Conservation (phyloP, 139 green algal genomes). For the Chlorella sp. region DNA sequence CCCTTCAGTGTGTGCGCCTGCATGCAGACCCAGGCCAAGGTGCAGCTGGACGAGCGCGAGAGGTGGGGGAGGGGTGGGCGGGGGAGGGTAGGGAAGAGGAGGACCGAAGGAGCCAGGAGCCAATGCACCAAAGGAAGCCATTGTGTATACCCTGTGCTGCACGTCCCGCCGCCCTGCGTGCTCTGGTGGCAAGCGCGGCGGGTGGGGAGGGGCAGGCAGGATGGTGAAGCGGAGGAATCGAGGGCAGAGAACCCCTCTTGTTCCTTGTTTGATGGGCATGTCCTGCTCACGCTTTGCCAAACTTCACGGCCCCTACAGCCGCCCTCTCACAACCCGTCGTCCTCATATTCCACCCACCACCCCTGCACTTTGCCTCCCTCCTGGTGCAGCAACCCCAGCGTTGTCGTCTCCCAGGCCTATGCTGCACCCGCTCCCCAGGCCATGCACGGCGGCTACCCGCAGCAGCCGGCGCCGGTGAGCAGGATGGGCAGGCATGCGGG, state of each 20-base stretch:
- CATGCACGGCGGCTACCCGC: conserved; percentile 39
- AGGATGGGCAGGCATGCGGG: not conserved
- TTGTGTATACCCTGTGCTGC: too few species aligned
- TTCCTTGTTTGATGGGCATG: too few species aligned
- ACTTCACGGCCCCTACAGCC: not conserved
- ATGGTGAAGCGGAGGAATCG: too few species aligned
- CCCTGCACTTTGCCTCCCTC: not conserved
- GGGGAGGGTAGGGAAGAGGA: not conserved
- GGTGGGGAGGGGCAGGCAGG: too few species aligned
- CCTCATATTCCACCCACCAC: not conserved
- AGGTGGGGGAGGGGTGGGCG: not conserved
- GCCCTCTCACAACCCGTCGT: not conserved
- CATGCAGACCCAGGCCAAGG: conserved; percentile 92
- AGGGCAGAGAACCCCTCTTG: too few species aligned
- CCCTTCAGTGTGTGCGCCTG: conserved; percentile 83
- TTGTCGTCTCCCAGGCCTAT: conserved; percentile 40
- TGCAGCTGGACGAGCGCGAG: conserved; percentile 86
- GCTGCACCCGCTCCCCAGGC: conserved; percentile 43
- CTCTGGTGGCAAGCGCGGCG: too few species aligned
- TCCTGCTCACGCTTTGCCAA: not conserved
- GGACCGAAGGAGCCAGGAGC: too few species aligned
- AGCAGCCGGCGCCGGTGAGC: conserved; percentile 23
- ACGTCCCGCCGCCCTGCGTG: too few species aligned
- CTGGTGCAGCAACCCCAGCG: conserved; percentile 1
- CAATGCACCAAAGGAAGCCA: too few species aligned